These are phyloP conservation scores for Boletus sp. DNA, from an alignment of 1,284 basidiomycete species.

Conservation along the genomic window DNA sequence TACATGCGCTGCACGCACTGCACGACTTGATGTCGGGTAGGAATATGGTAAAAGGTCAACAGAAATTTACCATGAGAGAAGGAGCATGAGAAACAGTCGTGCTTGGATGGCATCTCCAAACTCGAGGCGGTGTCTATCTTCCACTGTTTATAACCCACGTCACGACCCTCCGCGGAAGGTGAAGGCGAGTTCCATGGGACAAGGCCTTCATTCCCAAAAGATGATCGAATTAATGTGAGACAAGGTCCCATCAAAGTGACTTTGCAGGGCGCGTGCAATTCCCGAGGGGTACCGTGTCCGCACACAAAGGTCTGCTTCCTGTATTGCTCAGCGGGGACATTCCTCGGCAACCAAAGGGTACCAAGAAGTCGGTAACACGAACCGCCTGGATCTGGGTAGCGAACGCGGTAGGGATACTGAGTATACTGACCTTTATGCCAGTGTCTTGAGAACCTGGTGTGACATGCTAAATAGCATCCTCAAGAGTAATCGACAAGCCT, in stretches of 20 bases:
- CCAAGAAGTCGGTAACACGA: not conserved
- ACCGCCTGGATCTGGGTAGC: not conserved
- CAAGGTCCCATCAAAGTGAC: slow-evolving; percentile 32
- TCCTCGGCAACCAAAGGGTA: not conserved
- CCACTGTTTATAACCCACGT: not conserved
- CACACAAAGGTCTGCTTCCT: not conserved
- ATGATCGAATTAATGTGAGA: slow-evolving; percentile 1
- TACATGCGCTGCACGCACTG: not conserved
- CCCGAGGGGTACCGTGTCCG: not conserved
- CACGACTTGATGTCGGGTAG: not conserved
- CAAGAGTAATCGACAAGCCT: not conserved
- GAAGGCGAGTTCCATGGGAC: not conserved
- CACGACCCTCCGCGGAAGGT: not conserved
- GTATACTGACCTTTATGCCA: not conserved
- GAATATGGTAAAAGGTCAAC: not conserved
- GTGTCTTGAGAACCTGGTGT: not conserved
- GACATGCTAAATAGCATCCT: not conserved
- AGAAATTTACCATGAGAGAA: slow-evolving; percentile 6
- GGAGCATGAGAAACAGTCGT: slow-evolving; percentile 1
- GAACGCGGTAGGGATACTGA: not conserved
- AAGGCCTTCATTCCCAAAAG: slow-evolving; percentile 3
- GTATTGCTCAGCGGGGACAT: not conserved
- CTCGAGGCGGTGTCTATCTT: not conserved
- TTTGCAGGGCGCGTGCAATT: not conserved
- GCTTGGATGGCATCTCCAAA: not conserved